Percentiles rank a stretch among this genome's conserved stretches.
These are phyloP conservation scores for Amaranthus cruentus DNA, from an alignment of 148 eudicot species.

Conservation along the genomic window DNA sequence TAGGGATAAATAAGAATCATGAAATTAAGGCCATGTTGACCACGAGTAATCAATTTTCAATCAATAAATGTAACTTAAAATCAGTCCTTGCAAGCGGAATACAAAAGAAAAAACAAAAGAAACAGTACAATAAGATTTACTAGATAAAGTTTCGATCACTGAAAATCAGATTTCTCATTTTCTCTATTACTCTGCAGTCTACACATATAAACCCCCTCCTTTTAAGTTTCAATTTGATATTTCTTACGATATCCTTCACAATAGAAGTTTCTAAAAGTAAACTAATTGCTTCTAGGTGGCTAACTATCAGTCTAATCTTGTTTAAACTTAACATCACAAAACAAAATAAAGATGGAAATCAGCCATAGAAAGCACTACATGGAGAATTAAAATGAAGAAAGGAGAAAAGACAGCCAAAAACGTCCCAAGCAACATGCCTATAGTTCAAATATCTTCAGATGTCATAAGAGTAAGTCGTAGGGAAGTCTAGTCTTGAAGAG, in stretches of 20 bases:
- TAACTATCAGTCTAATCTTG: background rate
- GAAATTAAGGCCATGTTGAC: no score
- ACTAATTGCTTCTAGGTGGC: background rate
- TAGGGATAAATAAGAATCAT: no score
- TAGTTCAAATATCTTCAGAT: background rate
- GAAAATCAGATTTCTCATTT: background rate
- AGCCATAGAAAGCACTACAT: background rate
- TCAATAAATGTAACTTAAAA: no score
- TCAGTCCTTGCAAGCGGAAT: no score
- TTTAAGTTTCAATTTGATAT: no score
- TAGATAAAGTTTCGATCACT: background rate
- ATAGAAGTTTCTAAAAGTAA: background rate
- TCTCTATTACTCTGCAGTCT: no score
- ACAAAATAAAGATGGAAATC: background rate
- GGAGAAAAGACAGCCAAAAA: background rate
- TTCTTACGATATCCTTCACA: no score
- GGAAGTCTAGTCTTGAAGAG: background rate
- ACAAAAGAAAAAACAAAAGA: no score
- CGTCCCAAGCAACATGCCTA: background rate
- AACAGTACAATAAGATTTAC: background rate
- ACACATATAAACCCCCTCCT: background rate
- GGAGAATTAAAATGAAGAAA: background rate
- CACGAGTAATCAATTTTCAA: no score
- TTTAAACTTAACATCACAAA: background rate
- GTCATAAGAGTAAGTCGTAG: background rate